phyloP scores from a whole-genome alignment of 1,284 basidiomycete species.

The Agroathelia rolfsii region DNA sequence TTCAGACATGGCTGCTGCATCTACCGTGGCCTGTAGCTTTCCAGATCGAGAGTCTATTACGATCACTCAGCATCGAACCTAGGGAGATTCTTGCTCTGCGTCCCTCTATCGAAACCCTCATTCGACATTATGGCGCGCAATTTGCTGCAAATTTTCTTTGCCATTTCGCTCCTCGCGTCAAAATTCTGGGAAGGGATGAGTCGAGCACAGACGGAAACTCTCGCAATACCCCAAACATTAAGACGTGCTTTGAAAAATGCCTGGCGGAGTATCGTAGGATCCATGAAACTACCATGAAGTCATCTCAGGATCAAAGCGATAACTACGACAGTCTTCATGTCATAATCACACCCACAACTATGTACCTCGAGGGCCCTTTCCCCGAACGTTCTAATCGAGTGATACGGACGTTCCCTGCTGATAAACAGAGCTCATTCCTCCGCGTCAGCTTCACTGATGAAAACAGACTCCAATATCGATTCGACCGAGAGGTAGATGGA shows the following conservation, averaged over 20 bases:
- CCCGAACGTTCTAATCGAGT: conserved; percentile 60
- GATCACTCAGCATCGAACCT: conserved; percentile 31
- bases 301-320: conserved; percentile 25
- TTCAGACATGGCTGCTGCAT: conserved; percentile 26
- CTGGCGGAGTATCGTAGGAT: conserved; percentile 20
- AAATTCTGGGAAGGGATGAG: conserved; percentile 20
- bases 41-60: conserved; percentile 41
- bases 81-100: conserved; percentile 35
- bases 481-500: conserved; percentile 42
- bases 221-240: conserved; percentile 18
- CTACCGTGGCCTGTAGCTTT: conserved; percentile 43
- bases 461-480: conserved; percentile 34
- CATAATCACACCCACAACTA: conserved; percentile 48
- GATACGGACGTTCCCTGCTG: conserved; percentile 35
- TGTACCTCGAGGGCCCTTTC: conserved; percentile 49
- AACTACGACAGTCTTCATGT: conserved; percentile 47
- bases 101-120: conserved; percentile 23
- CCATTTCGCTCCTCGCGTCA: conserved; percentile 29
- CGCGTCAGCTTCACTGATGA: conserved; percentile 59
- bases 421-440: conserved; percentile 45
- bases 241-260: conserved; percentile 26
- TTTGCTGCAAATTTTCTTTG: conserved; percentile 32
- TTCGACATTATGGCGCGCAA: conserved; percentile 20
- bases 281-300: conserved; percentile 9
- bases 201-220: conserved; percentile 15